Conservation (phyloP, 345 rosid species). For the Gossypium mustelinum region DNA sequence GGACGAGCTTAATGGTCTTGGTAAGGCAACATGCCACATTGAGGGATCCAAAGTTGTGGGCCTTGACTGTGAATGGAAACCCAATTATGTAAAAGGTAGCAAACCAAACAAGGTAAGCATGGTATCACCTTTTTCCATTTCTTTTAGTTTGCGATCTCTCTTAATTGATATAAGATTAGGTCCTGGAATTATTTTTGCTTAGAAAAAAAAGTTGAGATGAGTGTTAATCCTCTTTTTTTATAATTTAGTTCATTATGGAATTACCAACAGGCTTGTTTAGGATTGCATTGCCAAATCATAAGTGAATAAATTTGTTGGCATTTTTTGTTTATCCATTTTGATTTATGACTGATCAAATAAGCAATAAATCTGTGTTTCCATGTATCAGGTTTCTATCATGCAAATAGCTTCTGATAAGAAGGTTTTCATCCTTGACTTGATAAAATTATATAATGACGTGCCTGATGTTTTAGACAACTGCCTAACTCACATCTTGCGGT, state of each 20-base stretch:
- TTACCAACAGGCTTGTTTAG: neutral
- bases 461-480: conserved; percentile 62
- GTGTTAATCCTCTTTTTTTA: neutral
- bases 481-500: conserved; percentile 72
- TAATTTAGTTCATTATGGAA: neutral
- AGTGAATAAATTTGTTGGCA: neutral
- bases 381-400: conserved; percentile 88
- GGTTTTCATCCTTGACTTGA: conserved; percentile 82
- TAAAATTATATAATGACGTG: conserved; percentile 63
- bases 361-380: conserved; percentile 7
- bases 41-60: conserved; percentile 78
- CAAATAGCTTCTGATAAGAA: conserved; percentile 74
- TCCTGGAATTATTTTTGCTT: neutral
- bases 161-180: neutral
- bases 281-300: neutral
- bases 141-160: neutral
- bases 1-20: conserved; percentile 57
- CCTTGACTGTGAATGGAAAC: conserved; percentile 96
- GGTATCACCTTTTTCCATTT: conserved; percentile 7
- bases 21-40: conserved; percentile 47
- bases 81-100: conserved; percentile 70
- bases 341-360: neutral
- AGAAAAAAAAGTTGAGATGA: neutral
- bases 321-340: neutral
- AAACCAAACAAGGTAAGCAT: conserved; percentile 65